These are phyloP conservation scores for Neoscytalidium dimidiatum DNA, from an alignment of 2,329 filamentous ascomycete species.

Conservation along the genomic window DNA sequence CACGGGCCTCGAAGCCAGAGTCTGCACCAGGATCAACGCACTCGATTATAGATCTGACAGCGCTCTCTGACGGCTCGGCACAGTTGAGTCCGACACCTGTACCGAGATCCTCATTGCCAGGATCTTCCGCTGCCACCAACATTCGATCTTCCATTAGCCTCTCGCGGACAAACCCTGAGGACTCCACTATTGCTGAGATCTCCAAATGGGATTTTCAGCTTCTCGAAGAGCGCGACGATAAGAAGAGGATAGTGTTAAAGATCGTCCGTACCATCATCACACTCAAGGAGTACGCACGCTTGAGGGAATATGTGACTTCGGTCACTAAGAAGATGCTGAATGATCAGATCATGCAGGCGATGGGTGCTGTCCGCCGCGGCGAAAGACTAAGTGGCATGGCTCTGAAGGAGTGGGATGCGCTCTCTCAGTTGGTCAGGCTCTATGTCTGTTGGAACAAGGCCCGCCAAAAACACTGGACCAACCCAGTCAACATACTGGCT, in stretches of 20 bases:
- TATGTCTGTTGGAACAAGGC: slow-evolving; percentile 34
- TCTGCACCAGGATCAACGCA: not conserved
- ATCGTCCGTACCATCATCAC: slow-evolving; percentile 28
- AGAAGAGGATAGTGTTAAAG: slow-evolving; percentile 48
- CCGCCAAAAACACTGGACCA: not conserved
- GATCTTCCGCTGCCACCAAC: not conserved
- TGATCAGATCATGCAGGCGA: not conserved
- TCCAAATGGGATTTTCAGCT: slow-evolving; percentile 35
- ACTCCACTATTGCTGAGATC: slow-evolving; percentile 29
- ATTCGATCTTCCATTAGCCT: not conserved
- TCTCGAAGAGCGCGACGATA: slow-evolving; percentile 42
- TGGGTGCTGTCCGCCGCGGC: not conserved
- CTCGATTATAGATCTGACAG: slow-evolving; percentile 1
- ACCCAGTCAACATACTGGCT: not conserved
- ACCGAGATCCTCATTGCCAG: not conserved
- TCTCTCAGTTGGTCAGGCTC: slow-evolving; percentile 29
- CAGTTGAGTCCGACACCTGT: not conserved
- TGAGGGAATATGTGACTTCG: slow-evolving; percentile 19
- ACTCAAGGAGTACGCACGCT: not conserved
- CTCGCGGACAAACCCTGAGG: slow-evolving; percentile 18
- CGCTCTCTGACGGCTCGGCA: not conserved
- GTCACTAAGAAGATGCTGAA: not conserved
- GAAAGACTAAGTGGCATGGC: not conserved
- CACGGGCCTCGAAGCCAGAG: not conserved
- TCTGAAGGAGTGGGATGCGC: slow-evolving; percentile 28